phyloP scores from a whole-genome alignment of 2,329 filamentous ascomycete genomes.

The Exophiala lecanii-corni region DNA sequence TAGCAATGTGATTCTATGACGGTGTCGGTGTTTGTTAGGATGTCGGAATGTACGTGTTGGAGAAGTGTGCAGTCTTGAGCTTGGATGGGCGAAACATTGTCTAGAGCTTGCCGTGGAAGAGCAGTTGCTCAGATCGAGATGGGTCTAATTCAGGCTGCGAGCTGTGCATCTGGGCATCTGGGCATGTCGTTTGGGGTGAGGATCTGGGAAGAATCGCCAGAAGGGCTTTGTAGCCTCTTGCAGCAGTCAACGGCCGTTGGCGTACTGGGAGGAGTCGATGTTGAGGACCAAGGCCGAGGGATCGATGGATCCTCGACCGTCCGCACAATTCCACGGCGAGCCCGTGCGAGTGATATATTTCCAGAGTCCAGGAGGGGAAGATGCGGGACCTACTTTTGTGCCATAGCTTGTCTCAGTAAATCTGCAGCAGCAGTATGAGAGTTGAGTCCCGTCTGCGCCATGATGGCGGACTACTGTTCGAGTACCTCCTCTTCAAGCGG shows the following conservation, averaged over 20 bases:
- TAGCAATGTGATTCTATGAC: slow-evolving; percentile 11
- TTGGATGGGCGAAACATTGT: slow-evolving; percentile 3
- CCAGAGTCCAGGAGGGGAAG: slow-evolving; percentile 11
- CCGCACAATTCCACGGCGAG: not conserved
- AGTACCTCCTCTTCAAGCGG: slow-evolving; percentile 16
- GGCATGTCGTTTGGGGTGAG: too few species aligned
- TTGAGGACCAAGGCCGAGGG: not conserved
- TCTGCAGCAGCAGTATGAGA: slow-evolving; percentile 49
- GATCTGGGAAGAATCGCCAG: too few species aligned
- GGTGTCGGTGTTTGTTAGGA: too few species aligned
- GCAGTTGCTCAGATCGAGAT: too few species aligned
- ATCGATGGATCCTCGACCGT: not conserved
- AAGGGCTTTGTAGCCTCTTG: too few species aligned
- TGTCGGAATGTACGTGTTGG: too few species aligned
- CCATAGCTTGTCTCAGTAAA: slow-evolving; percentile 54
- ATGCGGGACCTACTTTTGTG: slow-evolving; percentile 51
- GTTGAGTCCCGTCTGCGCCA: slow-evolving; percentile 33
- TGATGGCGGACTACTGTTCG: slow-evolving; percentile 14
- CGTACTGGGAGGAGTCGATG: not conserved
- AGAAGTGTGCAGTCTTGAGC: not conserved
- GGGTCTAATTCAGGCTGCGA: too few species aligned
- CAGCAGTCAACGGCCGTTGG: too few species aligned
- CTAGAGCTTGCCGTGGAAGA: not conserved
- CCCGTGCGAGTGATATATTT: not conserved
- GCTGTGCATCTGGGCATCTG: too few species aligned